Conservation (phyloP, 352 stramenopile genomes). For the Phytopythium cucurbitacearum region DNA sequence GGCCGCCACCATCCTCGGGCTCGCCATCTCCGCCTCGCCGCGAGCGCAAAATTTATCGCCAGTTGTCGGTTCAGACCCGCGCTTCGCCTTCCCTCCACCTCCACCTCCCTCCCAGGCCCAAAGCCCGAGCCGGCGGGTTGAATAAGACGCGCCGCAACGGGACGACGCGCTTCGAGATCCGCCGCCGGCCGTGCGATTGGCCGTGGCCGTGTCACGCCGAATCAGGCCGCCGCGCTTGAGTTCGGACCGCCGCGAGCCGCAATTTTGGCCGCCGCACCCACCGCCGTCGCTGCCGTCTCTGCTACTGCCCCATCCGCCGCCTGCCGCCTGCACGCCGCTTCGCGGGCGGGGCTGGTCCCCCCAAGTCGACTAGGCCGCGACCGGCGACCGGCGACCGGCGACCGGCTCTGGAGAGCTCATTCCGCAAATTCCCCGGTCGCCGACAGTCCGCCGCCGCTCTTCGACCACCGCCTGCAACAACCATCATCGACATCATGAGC, state of each 20-base stretch:
- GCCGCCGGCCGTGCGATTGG: not conserved
- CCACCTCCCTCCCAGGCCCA: not conserved
- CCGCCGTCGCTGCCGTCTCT: too few relatives aligned
- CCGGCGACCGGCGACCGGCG: not conserved
- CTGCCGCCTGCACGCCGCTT: not conserved
- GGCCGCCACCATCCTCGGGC: too few relatives aligned
- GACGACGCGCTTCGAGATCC: not conserved
- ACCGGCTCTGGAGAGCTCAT: not conserved
- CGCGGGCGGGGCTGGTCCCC: not conserved
- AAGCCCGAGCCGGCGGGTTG: not conserved
- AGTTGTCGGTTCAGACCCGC: constrained; percentile 1
- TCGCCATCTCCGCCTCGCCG: too few relatives aligned
- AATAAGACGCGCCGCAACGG: constrained; percentile 7
- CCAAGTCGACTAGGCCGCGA: not conserved
- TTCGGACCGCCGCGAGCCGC: not conserved
- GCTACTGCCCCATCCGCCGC: too few relatives aligned
- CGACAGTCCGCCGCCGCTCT: not conserved
- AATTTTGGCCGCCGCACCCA: too few relatives aligned
- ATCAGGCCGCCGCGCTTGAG: not conserved
- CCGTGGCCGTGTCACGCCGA: not conserved
- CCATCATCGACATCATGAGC: not conserved
- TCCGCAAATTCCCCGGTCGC: constrained; percentile 2
- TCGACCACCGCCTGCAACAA: not conserved
- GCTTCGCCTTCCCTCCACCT: not conserved
- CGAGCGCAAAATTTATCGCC: constrained; percentile 1